These are phyloP conservation scores for Lyophyllum decastes DNA, from an alignment of 768 basidiomycete genomes.

Conservation along the genomic window DNA sequence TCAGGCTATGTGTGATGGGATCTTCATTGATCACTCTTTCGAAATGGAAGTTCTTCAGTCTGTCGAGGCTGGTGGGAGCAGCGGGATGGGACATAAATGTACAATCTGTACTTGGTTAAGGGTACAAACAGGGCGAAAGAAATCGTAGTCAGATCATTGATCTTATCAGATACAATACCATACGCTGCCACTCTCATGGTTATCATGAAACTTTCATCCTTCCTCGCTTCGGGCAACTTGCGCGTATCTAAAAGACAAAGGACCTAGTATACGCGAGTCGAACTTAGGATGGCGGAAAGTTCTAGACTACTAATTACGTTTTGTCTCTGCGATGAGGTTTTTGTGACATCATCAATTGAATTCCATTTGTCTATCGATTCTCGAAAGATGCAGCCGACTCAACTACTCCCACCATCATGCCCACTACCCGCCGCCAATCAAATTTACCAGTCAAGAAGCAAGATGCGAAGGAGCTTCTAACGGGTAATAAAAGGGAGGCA, in stretches of 20 bases:
- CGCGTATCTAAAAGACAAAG: too few species aligned
- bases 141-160: not conserved
- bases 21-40: conserved; percentile 65
- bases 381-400: not conserved
- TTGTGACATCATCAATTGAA: not conserved
- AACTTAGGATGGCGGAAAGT: too few species aligned
- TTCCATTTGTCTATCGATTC: not conserved
- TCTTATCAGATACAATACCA: not conserved
- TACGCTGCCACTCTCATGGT: not conserved
- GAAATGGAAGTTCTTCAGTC: conserved; percentile 52
- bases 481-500: conserved; percentile 14
- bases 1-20: conserved; percentile 58
- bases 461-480: not conserved
- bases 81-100: conserved; percentile 33
- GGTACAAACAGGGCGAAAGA: too few species aligned
- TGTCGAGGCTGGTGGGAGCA: conserved; percentile 30
- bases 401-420: conserved; percentile 25
- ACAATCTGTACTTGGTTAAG: not conserved
- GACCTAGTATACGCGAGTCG: too few species aligned
- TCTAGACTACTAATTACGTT: not conserved
- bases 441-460: conserved; percentile 3
- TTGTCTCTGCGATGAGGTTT: not conserved
- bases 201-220: too few species aligned
- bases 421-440: conserved; percentile 33
- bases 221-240: too few species aligned